Base-by-base conservation (phyloP, 2,329 filamentous ascomycete species). In the Fusarium tuaranense region DNA sequence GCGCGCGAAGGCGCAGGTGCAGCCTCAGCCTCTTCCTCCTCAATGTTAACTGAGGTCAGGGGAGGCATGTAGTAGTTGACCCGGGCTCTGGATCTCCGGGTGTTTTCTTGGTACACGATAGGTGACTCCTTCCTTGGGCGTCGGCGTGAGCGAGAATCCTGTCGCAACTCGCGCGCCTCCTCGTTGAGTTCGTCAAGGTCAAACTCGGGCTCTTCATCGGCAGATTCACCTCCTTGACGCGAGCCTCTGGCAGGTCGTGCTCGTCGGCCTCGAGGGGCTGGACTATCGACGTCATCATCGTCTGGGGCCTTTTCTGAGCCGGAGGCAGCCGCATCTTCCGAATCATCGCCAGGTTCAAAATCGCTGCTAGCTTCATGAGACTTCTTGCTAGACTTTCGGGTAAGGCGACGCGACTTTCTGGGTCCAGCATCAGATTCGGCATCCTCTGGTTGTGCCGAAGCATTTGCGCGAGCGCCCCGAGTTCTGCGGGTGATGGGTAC, bases 51-150 rank as follows among this genome's bases (percentile, higher is more conserved):
- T 9, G 84, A 82, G 12, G 83, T 84, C 46, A 95, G 91, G 1
- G 94, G 92, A 51, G 94, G 91, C 79, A 98, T 94, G 67, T 93
- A 93, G 82, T 98, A 98, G 81, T 98, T 94, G 34, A 97, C 93
- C 63, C 90, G 86, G 32, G 86, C 85, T 32, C 90, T 88, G 46
- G 88, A 86, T 55, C 88, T 87, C 64, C 87, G 87, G 22, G 85
- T 83, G 10, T 83, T 85, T 74, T 90, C 83, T 83, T 93, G 87
- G 79, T 93, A 89, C 60, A 90, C 83, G 75, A 93, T 87, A 68
- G 88, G 84, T 20, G 90, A 88, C 34, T 82, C 79, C 75, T 90
- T 86, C 74, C 89, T 78, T 70, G 86, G 83, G 74, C 88, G 83
- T 65, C 88, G 87, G 30, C 88, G 86, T 18, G 87, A 84, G 39